Evolutionary conservation across 2,329 filamentous ascomycete species (phyloP), one percentile per base, ranked within the genome.

Genomic region (Madurella mycetomatis): DNA sequence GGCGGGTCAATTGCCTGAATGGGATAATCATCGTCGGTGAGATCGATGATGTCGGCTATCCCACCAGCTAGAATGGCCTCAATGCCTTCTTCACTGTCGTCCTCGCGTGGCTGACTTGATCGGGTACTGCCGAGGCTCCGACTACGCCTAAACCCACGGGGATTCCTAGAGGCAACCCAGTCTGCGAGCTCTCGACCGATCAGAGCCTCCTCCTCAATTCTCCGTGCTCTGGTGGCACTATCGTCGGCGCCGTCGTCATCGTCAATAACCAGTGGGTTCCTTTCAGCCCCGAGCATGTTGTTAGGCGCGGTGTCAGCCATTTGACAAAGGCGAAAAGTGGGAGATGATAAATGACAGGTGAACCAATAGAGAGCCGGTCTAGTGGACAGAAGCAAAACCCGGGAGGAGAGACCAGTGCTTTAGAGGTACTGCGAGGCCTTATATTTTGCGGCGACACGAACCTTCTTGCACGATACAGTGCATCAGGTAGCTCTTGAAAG

Each of bases 1-100:
- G 15, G 34, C 4, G 34, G 13, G 34, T 5, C 11, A 15, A 37
- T 12, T 11, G 34, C 13, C 13, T 37, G 34, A 11, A 11, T 37
- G 11, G 16, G 31, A 9, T n/a, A 1, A n/a, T 41, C 54, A 13
- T 56, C 51, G 5, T 31, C 49, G 0, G 60, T 61, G 3, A 62
- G 55, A 12, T 62, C 60, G 18, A 62, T 56, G 1, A 62, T 15
- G 1, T 60, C 44, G 5, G 41, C 37, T 1, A 62, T 39, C 0
- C 49, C 50, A 4, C 41, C 39, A 2, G 47, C 49, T 1, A 63
- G 47, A 4, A 40, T 41, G 3, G 52, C 41, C 12, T 64, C 62
- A 1, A 56, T 19, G 2, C 25, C 16, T 15, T 54, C 41, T 1
- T 58, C 48, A 1, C 11, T 12, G 9, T 50, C 30, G 16, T 9